Conservation (phyloP, 2,329 filamentous ascomycete species). For the Pseudogymnoascus sp. region DNA sequence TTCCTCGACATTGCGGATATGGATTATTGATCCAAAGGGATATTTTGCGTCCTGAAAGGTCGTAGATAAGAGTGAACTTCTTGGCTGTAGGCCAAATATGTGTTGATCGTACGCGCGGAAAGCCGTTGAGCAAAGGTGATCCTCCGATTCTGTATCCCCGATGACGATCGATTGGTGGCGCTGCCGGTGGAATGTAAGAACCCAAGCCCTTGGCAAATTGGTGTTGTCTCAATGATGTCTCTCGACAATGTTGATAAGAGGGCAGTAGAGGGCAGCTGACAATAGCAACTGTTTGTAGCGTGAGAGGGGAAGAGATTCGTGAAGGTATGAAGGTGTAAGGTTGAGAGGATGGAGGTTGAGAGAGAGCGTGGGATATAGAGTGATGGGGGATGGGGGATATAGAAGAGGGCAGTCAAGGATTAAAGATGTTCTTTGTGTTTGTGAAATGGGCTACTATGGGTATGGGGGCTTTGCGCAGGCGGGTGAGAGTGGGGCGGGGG, state of each 20-base stretch:
- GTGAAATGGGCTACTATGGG: background rate
- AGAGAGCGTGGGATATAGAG: background rate
- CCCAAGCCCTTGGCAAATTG: slow-evolving; percentile 4
- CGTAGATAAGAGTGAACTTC: background rate
- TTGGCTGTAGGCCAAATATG: background rate
- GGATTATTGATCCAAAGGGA: slow-evolving; percentile 3
- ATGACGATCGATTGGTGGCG: slow-evolving; percentile 5
- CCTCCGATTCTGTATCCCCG: background rate
- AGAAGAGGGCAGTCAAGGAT: background rate
- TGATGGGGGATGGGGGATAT: background rate
- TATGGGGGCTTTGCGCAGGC: background rate
- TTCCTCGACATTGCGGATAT: slow-evolving; percentile 21
- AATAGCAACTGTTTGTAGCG: background rate
- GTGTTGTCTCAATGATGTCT: slow-evolving; percentile 1
- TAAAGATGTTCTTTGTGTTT: background rate
- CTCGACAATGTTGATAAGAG: background rate
- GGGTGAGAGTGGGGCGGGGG: background rate
- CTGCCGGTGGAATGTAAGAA: background rate
- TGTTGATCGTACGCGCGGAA: background rate
- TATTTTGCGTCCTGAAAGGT: background rate
- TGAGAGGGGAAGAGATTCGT: background rate
- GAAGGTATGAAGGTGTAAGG: background rate
- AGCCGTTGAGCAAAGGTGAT: background rate
- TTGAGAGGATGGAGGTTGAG: background rate
- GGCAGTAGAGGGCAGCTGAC: background rate